These are phyloP conservation scores for Candida boleticola DNA, from an alignment of 805 yeast species.

Conservation along the genomic window DNA sequence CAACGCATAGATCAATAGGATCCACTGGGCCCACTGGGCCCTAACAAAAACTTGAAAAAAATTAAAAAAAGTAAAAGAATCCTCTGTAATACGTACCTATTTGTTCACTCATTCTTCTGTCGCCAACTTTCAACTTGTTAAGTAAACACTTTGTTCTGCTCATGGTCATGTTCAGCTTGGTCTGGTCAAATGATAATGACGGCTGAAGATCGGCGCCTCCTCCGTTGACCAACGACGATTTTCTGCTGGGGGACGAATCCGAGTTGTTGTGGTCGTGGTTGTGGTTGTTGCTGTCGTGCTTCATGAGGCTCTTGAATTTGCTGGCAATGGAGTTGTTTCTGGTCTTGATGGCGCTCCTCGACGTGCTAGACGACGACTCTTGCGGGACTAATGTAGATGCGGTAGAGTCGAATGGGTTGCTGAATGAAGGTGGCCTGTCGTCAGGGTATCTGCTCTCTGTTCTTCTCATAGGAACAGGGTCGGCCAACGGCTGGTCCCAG, in stretches of 20 bases:
- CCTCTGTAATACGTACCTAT: slow-evolving; percentile 42
- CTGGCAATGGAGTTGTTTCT: slow-evolving; percentile 18
- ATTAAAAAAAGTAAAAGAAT: no score
- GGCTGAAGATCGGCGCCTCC: background rate
- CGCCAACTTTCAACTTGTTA: slow-evolving; percentile 11
- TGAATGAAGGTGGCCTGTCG: slow-evolving; percentile 7
- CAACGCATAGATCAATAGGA: no score
- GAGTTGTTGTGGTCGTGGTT: background rate
- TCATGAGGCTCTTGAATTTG: slow-evolving; percentile 19
- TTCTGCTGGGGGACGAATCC: slow-evolving; percentile 1
- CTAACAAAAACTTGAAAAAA: no score
- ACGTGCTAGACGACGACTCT: background rate
- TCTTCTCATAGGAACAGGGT: background rate
- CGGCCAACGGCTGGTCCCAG: slow-evolving; percentile 4
- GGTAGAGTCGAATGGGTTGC: slow-evolving; percentile 17
- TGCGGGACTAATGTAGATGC: slow-evolving; percentile 9
- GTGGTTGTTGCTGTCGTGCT: background rate
- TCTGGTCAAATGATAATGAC: slow-evolving; percentile 26
- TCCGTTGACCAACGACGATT: background rate
- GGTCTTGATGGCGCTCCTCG: background rate
- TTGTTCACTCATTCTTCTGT: slow-evolving; percentile 22
- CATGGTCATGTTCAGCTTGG: slow-evolving; percentile 33
- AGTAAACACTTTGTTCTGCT: slow-evolving; percentile 22
- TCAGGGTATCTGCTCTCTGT: slow-evolving; percentile 1
- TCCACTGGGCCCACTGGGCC: no score